These are phyloP conservation scores for Hanseniaspora vineae DNA, from an alignment of 805 yeast species.

Conservation along the genomic window DNA sequence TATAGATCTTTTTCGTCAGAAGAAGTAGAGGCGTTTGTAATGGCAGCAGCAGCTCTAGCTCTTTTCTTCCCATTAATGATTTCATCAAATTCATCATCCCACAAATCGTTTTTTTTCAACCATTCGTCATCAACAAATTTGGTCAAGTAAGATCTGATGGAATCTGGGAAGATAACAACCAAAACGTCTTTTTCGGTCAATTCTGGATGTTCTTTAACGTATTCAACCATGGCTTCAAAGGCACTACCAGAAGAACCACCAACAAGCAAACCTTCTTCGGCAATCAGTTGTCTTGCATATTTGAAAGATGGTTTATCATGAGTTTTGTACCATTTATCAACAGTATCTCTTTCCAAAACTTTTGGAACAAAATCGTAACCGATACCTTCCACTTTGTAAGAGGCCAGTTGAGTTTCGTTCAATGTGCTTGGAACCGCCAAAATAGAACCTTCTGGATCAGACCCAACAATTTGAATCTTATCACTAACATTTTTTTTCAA, in stretches of 20 bases:
- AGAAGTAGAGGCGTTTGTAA: too few relatives aligned
- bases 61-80: slow-evolving; percentile 15
- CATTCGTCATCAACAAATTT: slow-evolving; percentile 86
- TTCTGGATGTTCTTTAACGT: slow-evolving; percentile 44
- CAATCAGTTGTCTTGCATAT: slow-evolving; percentile 68
- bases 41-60: slow-evolving; percentile 17
- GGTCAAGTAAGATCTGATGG: slow-evolving; percentile 74
- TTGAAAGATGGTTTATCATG: slow-evolving; percentile 71
- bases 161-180: slow-evolving; percentile 77
- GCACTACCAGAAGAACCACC: slow-evolving; percentile 90
- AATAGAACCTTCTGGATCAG: slow-evolving; percentile 81
- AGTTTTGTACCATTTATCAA: slow-evolving; percentile 77
- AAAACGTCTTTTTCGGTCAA: slow-evolving; percentile 61
- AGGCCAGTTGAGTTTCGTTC: slow-evolving; percentile 38
- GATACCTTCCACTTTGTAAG: slow-evolving; percentile 78
- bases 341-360: slow-evolving; percentile 50
- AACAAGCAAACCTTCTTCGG: slow-evolving; percentile 75
- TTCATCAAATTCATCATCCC: slow-evolving; percentile 36
- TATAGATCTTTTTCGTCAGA: slow-evolving; percentile 28
- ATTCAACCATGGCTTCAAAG: slow-evolving; percentile 62
- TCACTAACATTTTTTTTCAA: slow-evolving; percentile 54
- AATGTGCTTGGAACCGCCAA: slow-evolving; percentile 67
- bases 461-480: slow-evolving; percentile 53
- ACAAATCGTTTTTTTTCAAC: slow-evolving; percentile 69
- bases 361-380: slow-evolving; percentile 85